phyloP scores from a whole-genome alignment of 1,139 yeast genomes.

The Yamadazyma membranifaciens region DNA sequence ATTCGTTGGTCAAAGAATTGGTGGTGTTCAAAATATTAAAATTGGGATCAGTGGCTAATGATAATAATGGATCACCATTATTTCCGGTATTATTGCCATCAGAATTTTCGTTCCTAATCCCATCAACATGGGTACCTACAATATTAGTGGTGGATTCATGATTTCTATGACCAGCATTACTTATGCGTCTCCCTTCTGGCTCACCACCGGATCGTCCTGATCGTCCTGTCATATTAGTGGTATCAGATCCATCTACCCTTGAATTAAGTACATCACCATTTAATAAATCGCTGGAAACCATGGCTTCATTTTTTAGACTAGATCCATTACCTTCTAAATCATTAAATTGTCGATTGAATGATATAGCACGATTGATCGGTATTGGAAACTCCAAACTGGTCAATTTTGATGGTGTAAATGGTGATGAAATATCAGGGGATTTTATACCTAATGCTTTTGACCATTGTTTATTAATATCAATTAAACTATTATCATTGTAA shows the following conservation, averaged over 20 bases:
- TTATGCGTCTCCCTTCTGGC: too few species aligned
- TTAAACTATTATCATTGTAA: slow-evolving; percentile 2
- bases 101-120: too few species aligned
- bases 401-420: slow-evolving; percentile 14
- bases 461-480: slow-evolving; percentile 18
- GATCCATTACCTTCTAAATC: background rate
- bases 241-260: background rate
- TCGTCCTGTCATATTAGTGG: background rate
- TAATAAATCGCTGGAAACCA: slow-evolving; percentile 3
- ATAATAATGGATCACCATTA: slow-evolving; percentile 1
- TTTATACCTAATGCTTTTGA: slow-evolving; percentile 17
- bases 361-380: slow-evolving; percentile 16
- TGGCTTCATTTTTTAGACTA: background rate
- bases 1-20: slow-evolving; percentile 6
- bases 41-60: slow-evolving; percentile 4
- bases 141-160: background rate
- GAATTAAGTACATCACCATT: slow-evolving; percentile 2
- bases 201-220: too few species aligned
- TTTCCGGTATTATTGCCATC: background rate
- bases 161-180: too few species aligned
- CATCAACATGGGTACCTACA: background rate
- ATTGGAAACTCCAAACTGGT: slow-evolving; percentile 14
- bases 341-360: slow-evolving; percentile 13
- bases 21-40: slow-evolving; percentile 6
- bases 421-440: slow-evolving; percentile 16